A percentile compares a stretch with the other conserved stretches of the same genome.
These are phyloP conservation scores for Corchorus olitorius DNA, from an alignment of 345 rosid species.

Conservation along the genomic window DNA sequence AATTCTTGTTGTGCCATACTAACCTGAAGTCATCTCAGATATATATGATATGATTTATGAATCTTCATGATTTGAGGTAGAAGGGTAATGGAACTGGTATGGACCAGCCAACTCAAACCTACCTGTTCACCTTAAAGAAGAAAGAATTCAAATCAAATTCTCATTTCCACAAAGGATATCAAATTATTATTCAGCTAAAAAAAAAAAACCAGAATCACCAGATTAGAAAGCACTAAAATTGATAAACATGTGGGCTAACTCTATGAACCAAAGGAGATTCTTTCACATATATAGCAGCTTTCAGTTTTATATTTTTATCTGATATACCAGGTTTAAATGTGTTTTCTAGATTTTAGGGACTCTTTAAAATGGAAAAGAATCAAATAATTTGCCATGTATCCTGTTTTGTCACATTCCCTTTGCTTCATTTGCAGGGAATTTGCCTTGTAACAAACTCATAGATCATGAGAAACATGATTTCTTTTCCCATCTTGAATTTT, in stretches of 20 bases:
- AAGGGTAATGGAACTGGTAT: slow-evolving; percentile 8
- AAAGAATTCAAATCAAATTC: slow-evolving; percentile 28
- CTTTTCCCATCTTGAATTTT: not conserved
- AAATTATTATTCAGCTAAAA: not conserved
- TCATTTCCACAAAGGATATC: slow-evolving; percentile 8
- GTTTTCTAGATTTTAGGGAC: slow-evolving; percentile 10
- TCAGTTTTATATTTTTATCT: slow-evolving; percentile 15
- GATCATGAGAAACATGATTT: slow-evolving; percentile 14
- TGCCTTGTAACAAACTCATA: not conserved
- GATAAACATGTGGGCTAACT: slow-evolving; percentile 20
- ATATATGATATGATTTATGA: slow-evolving; percentile 21
- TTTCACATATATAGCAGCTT: slow-evolving; percentile 2
- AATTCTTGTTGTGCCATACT: slow-evolving; percentile 31
- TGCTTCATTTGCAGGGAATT: not conserved
- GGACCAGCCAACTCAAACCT: slow-evolving; percentile 22
- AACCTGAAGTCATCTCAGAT: slow-evolving; percentile 23
- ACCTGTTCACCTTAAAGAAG: slow-evolving; percentile 24
- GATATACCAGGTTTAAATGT: slow-evolving; percentile 9
- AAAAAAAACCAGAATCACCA: slow-evolving; percentile 9
- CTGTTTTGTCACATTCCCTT: slow-evolving; percentile 9
- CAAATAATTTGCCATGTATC: slow-evolving; percentile 1
- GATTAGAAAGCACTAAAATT: slow-evolving; percentile 17
- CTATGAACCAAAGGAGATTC: slow-evolving; percentile 3
- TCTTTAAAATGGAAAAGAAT: not conserved
- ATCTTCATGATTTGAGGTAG: slow-evolving; percentile 26